A percentile compares a stretch with the other conserved stretches of the same genome.
Evolutionary conservation across 345 rosid genomes (phyloP).

Genomic region (Pseudoturritis turrita): DNA sequence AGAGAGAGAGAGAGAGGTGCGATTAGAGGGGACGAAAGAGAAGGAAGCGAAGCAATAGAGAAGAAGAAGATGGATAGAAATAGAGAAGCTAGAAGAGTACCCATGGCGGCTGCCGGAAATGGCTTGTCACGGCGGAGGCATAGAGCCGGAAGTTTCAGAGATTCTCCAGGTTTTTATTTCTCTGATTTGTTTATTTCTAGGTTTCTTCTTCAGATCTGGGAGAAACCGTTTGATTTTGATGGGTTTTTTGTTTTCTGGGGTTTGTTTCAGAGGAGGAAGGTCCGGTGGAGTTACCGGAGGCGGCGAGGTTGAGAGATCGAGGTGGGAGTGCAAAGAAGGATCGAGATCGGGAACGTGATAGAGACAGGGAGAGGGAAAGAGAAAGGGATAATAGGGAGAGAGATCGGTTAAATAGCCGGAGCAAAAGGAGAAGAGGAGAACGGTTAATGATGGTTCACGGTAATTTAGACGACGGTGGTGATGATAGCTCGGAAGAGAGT

Average conservation of each 20-base stretch:
- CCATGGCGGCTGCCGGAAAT: constrained; percentile 61
- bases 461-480: constrained; percentile 71
- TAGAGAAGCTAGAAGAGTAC: constrained; percentile 82
- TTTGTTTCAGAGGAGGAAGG: constrained; percentile 70
- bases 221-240: not conserved
- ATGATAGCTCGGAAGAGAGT: constrained; percentile 89
- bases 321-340: constrained; percentile 58
- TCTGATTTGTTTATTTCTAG: not conserved
- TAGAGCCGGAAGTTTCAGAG: constrained; percentile 69
- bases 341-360: constrained; percentile 64
- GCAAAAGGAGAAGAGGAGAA: constrained; percentile 81
- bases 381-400: constrained; percentile 69
- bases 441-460: constrained; percentile 64
- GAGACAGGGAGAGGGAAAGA: constrained; percentile 58
- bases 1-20: constrained; percentile 19
- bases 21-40: constrained; percentile 20
- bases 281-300: constrained; percentile 64
- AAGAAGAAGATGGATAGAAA: constrained; percentile 75
- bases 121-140: constrained; percentile 77
- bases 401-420: constrained; percentile 76
- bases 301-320: constrained; percentile 85
- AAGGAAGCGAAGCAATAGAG: constrained; percentile 32
- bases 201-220: constrained; percentile 23
- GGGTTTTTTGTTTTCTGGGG: not conserved
- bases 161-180: constrained; percentile 66